Conservation (phyloP, 2,329 filamentous ascomycete species). For the Verticillium tricorpus region DNA sequence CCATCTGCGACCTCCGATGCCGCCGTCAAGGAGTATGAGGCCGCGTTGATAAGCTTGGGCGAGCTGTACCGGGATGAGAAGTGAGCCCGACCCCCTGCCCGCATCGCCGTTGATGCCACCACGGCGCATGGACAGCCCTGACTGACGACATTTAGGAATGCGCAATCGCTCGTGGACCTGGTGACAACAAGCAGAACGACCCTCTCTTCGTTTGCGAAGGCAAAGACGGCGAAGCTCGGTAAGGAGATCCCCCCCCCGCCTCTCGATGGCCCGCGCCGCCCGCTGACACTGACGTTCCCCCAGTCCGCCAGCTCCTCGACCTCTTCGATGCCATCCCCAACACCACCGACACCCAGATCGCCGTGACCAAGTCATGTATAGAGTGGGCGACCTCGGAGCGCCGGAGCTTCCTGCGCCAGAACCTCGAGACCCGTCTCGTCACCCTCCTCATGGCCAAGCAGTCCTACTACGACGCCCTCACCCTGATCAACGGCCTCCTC, state of each 20-base stretch:
- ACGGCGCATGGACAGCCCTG: background rate
- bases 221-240: constrained; percentile 98
- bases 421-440: constrained; percentile 93
- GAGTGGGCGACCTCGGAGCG: constrained; percentile 97
- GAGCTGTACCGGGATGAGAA: constrained; percentile 89
- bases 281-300: constrained; percentile 4
- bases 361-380: constrained; percentile 98
- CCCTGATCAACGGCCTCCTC: constrained; percentile 91
- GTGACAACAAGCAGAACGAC: constrained; percentile 87
- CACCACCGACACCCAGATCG: constrained; percentile 88
- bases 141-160: constrained; percentile 49
- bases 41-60: constrained; percentile 80
- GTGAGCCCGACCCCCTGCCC: constrained; percentile 39
- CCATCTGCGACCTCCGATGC: constrained; percentile 79
- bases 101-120: background rate
- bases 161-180: constrained; percentile 81
- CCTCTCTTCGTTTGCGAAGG: constrained; percentile 94
- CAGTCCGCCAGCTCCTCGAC: constrained; percentile 94
- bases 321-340: constrained; percentile 92
- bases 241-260: constrained; percentile 29
- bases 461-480: constrained; percentile 94
- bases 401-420: constrained; percentile 93
- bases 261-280: background rate
- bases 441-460: constrained; percentile 95
- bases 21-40: constrained; percentile 87